phyloP scores from a whole-genome alignment of 164 flowering plant species.

The Pachysandra terminalis region DNA sequence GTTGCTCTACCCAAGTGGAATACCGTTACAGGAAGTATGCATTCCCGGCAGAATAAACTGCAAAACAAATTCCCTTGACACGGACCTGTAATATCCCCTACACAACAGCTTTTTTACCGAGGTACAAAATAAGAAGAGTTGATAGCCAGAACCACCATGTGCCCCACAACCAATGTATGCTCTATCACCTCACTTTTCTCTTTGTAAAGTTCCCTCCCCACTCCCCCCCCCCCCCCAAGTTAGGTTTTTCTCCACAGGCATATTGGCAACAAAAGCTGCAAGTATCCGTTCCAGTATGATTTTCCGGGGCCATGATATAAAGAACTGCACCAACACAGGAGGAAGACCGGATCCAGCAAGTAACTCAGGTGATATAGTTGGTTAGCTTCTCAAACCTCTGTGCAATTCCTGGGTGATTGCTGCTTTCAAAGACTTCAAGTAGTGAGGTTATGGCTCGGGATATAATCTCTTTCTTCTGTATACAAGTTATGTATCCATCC shows the following conservation, averaged over 20 bases:
- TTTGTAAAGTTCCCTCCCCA: too few species aligned
- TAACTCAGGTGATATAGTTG: conserved; percentile 15
- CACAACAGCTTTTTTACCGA: too few species aligned
- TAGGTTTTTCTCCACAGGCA: background rate
- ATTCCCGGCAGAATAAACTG: too few species aligned
- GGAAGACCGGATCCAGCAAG: background rate
- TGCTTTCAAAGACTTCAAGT: conserved; percentile 38
- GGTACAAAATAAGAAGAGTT: too few species aligned
- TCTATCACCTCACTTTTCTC: too few species aligned
- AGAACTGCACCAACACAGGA: background rate
- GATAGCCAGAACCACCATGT: too few species aligned
- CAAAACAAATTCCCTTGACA: too few species aligned
- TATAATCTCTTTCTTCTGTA: conserved; percentile 55
- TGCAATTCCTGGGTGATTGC: conserved; percentile 33
- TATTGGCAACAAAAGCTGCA: background rate
- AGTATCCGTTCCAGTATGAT: background rate
- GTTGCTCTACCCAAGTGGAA: too few species aligned
- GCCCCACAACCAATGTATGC: too few species aligned
- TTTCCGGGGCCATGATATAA: background rate
- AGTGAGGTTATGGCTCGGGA: conserved; percentile 50
- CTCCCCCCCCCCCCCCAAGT: too few species aligned
- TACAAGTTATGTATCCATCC: conserved; percentile 11
- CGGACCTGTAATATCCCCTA: too few species aligned
- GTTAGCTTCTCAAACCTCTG: conserved; percentile 47
- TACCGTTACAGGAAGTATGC: too few species aligned